phyloP scores from a whole-genome alignment of 176 grass and related monocot species.

The Aegilops sharonensis region DNA sequence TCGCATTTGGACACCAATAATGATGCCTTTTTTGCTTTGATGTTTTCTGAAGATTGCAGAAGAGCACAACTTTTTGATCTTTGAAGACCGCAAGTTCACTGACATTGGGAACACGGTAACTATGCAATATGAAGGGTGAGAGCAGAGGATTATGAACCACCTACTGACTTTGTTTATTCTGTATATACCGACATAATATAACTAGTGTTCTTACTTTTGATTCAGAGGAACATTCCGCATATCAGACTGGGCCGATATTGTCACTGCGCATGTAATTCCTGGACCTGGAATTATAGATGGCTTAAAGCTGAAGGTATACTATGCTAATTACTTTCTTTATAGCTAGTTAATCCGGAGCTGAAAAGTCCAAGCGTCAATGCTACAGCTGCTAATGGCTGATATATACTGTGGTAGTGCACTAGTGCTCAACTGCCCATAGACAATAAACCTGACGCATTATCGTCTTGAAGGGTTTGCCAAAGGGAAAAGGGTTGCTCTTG shows the following conservation, averaged over 20 bases:
- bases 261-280: slow-evolving; percentile 80
- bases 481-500: slow-evolving; percentile 76
- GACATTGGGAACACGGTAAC: slow-evolving; percentile 94
- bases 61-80: slow-evolving; percentile 79
- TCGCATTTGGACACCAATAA: background rate
- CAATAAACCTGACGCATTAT: background rate
- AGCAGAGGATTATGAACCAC: background rate
- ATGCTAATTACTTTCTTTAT: background rate
- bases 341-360: background rate
- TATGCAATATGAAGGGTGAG: slow-evolving; percentile 97
- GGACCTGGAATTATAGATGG: slow-evolving; percentile 92
- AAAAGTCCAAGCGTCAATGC: background rate
- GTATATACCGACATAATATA: background rate
- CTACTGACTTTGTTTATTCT: background rate
- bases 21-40: background rate
- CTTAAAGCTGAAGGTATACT: slow-evolving; percentile 76
- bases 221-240: slow-evolving; percentile 80
- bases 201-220: background rate
- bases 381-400: background rate
- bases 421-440: background rate
- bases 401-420: background rate
- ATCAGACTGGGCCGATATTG: slow-evolving; percentile 92
- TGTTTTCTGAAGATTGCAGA: slow-evolving; percentile 77
- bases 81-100: slow-evolving; percentile 89
- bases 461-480: slow-evolving; percentile 76